Conservation (phyloP, 768 basidiomycete species). For the Mycena capillaripes region DNA sequence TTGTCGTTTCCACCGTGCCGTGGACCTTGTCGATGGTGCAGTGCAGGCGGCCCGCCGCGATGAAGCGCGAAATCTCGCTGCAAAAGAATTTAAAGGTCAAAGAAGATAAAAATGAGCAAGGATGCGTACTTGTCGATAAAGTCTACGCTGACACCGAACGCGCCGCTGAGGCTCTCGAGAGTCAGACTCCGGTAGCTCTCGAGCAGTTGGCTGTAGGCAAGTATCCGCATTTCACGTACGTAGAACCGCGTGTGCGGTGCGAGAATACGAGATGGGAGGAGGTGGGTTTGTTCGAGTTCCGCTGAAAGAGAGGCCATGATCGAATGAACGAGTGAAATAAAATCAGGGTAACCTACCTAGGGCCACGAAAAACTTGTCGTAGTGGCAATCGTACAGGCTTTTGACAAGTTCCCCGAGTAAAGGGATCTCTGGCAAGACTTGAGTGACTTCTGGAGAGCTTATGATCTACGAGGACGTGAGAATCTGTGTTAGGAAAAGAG, state of each 20-base stretch:
- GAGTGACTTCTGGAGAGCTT: conserved; percentile 87
- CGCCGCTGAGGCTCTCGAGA: conserved; percentile 84
- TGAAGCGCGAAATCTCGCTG: conserved; percentile 94
- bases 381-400: conserved; percentile 93
- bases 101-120: conserved; percentile 3
- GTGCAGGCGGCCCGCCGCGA: conserved; percentile 87
- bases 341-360: conserved; percentile 67
- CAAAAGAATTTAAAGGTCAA: not conserved
- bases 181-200: conserved; percentile 93
- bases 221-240: conserved; percentile 95
- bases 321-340: conserved; percentile 9
- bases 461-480: conserved; percentile 70
- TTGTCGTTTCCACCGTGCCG: conserved; percentile 93
- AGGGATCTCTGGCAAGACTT: conserved; percentile 86
- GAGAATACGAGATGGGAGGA: conserved; percentile 90
- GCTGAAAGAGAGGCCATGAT: conserved; percentile 57
- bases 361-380: conserved; percentile 93
- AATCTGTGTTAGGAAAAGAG: not conserved
- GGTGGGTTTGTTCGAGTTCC: conserved; percentile 88
- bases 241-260: conserved; percentile 91
- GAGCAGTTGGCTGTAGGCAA: conserved; percentile 92
- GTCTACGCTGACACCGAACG: conserved; percentile 90
- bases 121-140: conserved; percentile 87
- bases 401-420: conserved; percentile 86
- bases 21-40: conserved; percentile 96